A percentile compares a stretch with the other conserved stretches of the same genome.
Evolutionary conservation across 345 rosid species (phyloP).

Genomic region (Eucalyptus victrix): DNA sequence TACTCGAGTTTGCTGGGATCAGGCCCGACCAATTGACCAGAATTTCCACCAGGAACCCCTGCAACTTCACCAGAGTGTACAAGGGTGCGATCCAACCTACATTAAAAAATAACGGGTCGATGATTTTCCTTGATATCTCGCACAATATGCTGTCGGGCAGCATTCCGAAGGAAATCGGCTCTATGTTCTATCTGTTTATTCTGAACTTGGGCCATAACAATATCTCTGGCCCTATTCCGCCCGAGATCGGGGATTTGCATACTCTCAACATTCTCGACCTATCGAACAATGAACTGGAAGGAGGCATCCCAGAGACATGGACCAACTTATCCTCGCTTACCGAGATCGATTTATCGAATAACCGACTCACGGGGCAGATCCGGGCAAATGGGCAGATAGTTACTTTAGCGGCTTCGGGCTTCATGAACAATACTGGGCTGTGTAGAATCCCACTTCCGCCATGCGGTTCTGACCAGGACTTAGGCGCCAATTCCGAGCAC

Average conservation of each 20-base stretch:
- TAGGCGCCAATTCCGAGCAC: slow-evolving; percentile 19
- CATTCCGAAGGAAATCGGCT: slow-evolving; percentile 79
- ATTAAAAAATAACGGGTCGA: slow-evolving; percentile 78
- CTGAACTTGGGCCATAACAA: slow-evolving; percentile 77
- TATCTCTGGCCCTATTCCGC: slow-evolving; percentile 56
- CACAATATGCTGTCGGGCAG: slow-evolving; percentile 57
- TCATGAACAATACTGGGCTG: slow-evolving; percentile 67
- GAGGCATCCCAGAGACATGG: slow-evolving; percentile 59
- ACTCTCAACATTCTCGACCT: slow-evolving; percentile 79
- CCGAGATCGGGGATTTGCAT: slow-evolving; percentile 53
- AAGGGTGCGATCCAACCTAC: slow-evolving; percentile 61
- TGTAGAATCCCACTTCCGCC: slow-evolving; percentile 68
- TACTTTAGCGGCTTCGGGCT: slow-evolving; percentile 51
- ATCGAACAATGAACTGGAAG: slow-evolving; percentile 56
- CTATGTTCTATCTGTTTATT: slow-evolving; percentile 49
- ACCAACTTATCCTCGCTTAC: slow-evolving; percentile 38
- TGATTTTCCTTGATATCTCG: slow-evolving; percentile 84
- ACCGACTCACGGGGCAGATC: slow-evolving; percentile 53
- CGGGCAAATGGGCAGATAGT: slow-evolving; percentile 72
- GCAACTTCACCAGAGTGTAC: slow-evolving; percentile 68
- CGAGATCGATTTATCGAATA: slow-evolving; percentile 69
- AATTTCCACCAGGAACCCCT: slow-evolving; percentile 68
- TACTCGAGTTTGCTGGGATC: slow-evolving; percentile 82
- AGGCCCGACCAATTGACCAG: slow-evolving; percentile 22
- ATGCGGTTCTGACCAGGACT: slow-evolving; percentile 16